Percentiles rank a stretch among this genome's conserved stretches.
These are phyloP conservation scores for Galium porrigens DNA, from an alignment of 305 asterid genomes.

Conservation along the genomic window DNA sequence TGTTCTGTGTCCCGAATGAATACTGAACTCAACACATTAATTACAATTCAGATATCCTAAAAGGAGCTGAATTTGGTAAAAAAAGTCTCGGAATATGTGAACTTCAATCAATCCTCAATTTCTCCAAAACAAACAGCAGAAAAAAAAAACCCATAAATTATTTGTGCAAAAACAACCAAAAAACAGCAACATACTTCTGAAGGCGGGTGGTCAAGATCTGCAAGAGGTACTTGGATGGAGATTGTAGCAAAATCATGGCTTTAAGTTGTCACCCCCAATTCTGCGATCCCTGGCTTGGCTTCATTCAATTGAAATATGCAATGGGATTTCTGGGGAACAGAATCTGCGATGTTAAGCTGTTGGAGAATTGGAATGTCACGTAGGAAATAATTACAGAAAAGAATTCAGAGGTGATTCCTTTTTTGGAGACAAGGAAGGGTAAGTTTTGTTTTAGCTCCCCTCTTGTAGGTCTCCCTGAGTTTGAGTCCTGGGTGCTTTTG, in stretches of 20 bases:
- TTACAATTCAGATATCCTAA: background rate
- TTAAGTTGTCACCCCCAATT: conserved; percentile 2
- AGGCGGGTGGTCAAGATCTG: conserved; percentile 74
- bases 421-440: no score
- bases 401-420: no score
- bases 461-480: no score
- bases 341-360: background rate
- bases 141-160: background rate
- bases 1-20: background rate
- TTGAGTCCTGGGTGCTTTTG: no score
- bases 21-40: background rate
- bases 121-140: background rate
- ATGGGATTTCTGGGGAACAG: conserved; percentile 3
- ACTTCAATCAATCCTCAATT: background rate
- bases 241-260: conserved; percentile 70
- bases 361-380: no score
- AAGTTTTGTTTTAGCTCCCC: no score
- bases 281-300: conserved; percentile 2
- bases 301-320: background rate
- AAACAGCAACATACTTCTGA: conserved; percentile 36
- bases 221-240: conserved; percentile 72
- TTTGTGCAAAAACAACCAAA: background rate
- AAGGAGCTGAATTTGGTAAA: background rate
- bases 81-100: no score
- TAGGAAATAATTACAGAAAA: no score